Conservation (phyloP, 495 filamentous ascomycete genomes). For the Neurospora africana region DNA sequence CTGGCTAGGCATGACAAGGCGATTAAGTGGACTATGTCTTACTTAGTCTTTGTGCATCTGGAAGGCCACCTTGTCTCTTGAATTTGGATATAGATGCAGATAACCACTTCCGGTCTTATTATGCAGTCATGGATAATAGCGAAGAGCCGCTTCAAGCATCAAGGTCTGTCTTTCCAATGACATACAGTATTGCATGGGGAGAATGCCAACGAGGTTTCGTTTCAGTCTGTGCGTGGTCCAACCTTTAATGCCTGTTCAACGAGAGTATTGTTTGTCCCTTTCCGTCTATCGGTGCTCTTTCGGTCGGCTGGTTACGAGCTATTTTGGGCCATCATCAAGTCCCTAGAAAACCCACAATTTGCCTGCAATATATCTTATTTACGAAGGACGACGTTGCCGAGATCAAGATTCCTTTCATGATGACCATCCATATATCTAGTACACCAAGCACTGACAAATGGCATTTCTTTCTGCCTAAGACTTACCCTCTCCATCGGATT, state of each 20-base stretch:
- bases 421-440: not conserved
- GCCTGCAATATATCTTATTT: not conserved
- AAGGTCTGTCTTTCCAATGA: not conserved
- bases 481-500: constrained; percentile 9
- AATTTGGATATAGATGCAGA: not conserved
- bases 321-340: not conserved
- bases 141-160: not conserved
- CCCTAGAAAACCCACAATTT: not conserved
- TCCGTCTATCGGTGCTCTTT: not conserved
- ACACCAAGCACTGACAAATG: not conserved
- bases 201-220: not conserved
- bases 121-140: not conserved
- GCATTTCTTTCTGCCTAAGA: not conserved
- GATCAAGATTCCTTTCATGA: not conserved
- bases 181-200: not conserved
- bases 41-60: not conserved
- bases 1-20: not conserved
- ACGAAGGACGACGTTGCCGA: not conserved
- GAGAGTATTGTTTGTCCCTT: not conserved
- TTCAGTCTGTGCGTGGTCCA: not conserved
- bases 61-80: not conserved
- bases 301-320: not conserved
- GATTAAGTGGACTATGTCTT: not conserved
- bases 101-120: not conserved
- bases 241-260: not conserved